A percentile compares a stretch with the other conserved stretches of the same genome.
phyloP scores from a whole-genome alignment of 1,284 basidiomycete species.

The Wolfiporia cocos region DNA sequence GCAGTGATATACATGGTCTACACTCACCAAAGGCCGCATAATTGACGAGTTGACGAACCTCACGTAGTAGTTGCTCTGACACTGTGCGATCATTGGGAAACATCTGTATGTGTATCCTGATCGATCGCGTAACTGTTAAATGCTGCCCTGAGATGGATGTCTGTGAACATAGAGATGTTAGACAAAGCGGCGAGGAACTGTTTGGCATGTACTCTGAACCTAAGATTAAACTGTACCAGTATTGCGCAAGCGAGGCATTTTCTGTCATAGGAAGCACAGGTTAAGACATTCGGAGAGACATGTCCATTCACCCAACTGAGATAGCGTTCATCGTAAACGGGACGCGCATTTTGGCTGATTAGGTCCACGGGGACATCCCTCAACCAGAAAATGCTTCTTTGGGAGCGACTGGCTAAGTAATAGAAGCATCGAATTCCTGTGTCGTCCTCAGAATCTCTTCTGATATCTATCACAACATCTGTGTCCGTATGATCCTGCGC shows the following conservation, averaged over 20 bases:
- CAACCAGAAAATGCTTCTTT: constrained; percentile 15
- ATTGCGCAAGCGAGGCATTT: too few species aligned
- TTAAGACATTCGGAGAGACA: too few species aligned
- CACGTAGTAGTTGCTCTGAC: not conserved
- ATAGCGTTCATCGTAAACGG: constrained; percentile 6
- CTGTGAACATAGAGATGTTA: too few species aligned
- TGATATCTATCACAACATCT: constrained; percentile 11
- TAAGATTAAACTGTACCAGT: too few species aligned
- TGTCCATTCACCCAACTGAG: constrained; percentile 8
- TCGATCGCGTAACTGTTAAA: not conserved
- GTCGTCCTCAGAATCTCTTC: constrained; percentile 4
- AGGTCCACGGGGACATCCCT: constrained; percentile 1
- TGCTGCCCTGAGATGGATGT: not conserved
- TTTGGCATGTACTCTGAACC: too few species aligned
- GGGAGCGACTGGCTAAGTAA: constrained; percentile 12
- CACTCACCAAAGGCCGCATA: constrained; percentile 10
- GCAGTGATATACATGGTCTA: not conserved
- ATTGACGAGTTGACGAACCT: constrained; percentile 2
- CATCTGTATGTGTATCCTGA: constrained; percentile 14
- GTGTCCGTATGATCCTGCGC: constrained; percentile 3
- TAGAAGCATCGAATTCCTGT: constrained; percentile 15
- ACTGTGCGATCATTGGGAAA: constrained; percentile 12
- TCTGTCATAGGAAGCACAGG: too few species aligned
- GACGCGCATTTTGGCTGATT: not conserved
- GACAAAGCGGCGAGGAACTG: too few species aligned